A percentile compares a stretch with the other conserved stretches of the same genome.
Evolutionary conservation across 345 rosid species (phyloP).

Genomic region (Citrus inodora): DNA sequence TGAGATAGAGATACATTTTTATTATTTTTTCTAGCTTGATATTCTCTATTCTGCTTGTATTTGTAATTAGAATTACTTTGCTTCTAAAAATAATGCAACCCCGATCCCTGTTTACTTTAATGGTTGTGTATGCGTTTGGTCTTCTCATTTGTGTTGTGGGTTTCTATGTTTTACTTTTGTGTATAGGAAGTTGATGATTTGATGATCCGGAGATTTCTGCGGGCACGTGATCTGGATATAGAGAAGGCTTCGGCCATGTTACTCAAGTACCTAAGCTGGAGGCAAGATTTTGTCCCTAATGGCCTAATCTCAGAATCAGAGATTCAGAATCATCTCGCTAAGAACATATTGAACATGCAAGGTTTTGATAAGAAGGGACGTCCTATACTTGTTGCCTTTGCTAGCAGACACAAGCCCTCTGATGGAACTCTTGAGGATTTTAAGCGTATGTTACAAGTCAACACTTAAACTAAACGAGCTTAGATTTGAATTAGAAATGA

Average conservation of each 20-base stretch:
- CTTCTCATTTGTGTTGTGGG: neutral
- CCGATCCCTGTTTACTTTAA: neutral
- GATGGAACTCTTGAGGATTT: constrained; percentile 68
- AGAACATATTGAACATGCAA: constrained; percentile 68
- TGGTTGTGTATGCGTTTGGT: neutral
- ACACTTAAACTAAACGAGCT: neutral
- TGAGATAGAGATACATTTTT: neutral
- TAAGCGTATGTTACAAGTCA: constrained; percentile 48
- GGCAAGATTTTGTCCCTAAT: constrained; percentile 46
- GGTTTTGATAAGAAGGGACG: constrained; percentile 73
- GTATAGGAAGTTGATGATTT: constrained; percentile 75
- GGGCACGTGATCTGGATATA: constrained; percentile 83
- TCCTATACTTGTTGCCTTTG: constrained; percentile 55
- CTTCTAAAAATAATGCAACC: neutral
- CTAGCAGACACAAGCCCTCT: constrained; percentile 60
- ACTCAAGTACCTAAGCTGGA: constrained; percentile 76
- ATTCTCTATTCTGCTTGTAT: neutral
- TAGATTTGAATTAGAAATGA: too few species aligned
- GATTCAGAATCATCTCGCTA: constrained; percentile 55
- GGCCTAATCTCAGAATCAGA: constrained; percentile 54
- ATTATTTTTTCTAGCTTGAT: neutral
- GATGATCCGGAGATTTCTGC: constrained; percentile 72
- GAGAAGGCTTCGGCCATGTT: constrained; percentile 78
- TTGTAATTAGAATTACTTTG: neutral
- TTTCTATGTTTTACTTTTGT: neutral